Base-by-base conservation (phyloP, 495 filamentous ascomycete genomes). In the Neurospora discreta region DNA sequence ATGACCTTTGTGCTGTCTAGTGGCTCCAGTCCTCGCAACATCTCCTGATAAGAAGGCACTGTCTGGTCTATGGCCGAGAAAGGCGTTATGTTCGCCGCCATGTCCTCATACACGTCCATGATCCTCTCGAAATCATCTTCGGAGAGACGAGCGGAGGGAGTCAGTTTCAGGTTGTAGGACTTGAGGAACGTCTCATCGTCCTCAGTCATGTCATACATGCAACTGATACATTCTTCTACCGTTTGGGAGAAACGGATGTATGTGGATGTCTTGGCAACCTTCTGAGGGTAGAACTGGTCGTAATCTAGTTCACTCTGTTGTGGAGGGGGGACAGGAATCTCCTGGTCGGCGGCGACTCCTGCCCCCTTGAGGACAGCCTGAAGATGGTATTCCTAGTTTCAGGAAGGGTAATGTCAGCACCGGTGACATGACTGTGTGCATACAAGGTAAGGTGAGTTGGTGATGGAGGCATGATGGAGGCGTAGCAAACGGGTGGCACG, bases 181-280 rank as follows among this genome's bases (percentile, higher is more conserved):
- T 89, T 92, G 71, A 99, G 89, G 79, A 92, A 97, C 33, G 84
- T 87, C 77, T 92, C 91, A 82, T 99, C 95, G 68, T 96, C 93
- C 73, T 90, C 89, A 18, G 89, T 92, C 92, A 98, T 94, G 81
- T 95, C 92, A 88, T 99, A 98, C 73, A 90, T 88, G 78, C 89
- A 91, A 71, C 81, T 84, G 75, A 90, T 89, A 76, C 90, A 95
- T 79, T 99, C 95, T 83, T 99, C 95, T 68, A 99, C 96, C 4
- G 95, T 99, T 72, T 95, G 93, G 71, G 95, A 97, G 84, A 97
- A 99, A 79, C 95, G 93, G 77, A 98, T 97, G 82, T 98, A 98
- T 69, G 93, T 94, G 73, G 91, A 89, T 39, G 96, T 93, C 77
- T 95, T 90, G 77, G 88, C 86, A 82, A 94, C 97, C 60, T 83